Evolutionary conservation across 805 yeast genomes (phyloP), one percentile per base, ranked within the genome.

Genomic region (Metschnikowia bowlesiae): DNA sequence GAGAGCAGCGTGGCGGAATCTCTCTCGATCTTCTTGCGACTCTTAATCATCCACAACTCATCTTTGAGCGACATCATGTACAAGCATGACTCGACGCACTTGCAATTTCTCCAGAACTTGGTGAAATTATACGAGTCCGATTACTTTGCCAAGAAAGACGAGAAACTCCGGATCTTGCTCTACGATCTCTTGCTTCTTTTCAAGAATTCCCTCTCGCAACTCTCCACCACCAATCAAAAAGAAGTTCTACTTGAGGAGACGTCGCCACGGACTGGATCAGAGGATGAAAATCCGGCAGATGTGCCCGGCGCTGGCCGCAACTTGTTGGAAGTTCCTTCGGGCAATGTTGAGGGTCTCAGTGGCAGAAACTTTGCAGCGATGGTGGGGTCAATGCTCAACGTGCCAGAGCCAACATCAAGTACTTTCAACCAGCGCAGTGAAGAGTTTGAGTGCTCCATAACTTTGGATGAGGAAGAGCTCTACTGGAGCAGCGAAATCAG

Each of bases 151-250:
- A 26, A 48, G 7, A 57, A 42, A 58, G 66, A 78, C 54, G 77
- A 75, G 28, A 82, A 78, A 53, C 61, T 83, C 46, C 75, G 76
- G 54, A 82, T 83, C 46, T 63, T 83, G 53, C 65, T 83, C 1
- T 82, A 83, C 60, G 89, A 84, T 59, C 73, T 83, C 49, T 65
- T 84, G 34, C 65, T 82, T 8, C 75, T 85, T 1, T 67, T 82
- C 58, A 83, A 82, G 60, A 62, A 63, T 7, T 60, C 73, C 3
- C 50, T 74, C 16, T 64, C 70, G 1, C 60, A 52, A 22, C 40
- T 44, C 1, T 39, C 54, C 9, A 46, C 56, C 2, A 44, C 37
- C 0, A 32, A 36, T 26, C 49, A 45, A 7, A 41, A 29, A 30
- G 61, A 55, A n/a, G 50, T 48, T 13, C 40, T 53, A 14, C 47